These are phyloP conservation scores for Thelonectria olida DNA, from an alignment of 2,329 filamentous ascomycete genomes.

Conservation along the genomic window DNA sequence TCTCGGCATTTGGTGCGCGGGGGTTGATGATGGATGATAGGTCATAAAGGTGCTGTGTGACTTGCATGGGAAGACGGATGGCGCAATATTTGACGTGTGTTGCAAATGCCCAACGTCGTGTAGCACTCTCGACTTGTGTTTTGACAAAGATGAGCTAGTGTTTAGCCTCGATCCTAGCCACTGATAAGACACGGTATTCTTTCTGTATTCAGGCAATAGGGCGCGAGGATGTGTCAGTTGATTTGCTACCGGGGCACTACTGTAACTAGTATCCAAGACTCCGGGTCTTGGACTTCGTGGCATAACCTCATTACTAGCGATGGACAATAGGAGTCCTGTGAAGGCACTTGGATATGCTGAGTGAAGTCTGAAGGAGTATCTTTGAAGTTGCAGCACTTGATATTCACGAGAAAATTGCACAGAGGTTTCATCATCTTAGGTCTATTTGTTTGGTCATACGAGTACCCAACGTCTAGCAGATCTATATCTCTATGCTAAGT, in stretches of 20 bases:
- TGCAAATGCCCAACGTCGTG: slow-evolving; percentile 25
- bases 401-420: too few species aligned
- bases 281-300: neutral
- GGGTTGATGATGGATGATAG: neutral
- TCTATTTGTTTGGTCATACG: too few species aligned
- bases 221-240: neutral
- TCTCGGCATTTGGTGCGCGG: slow-evolving; percentile 10
- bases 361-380: too few species aligned
- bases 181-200: neutral
- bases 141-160: slow-evolving; percentile 4
- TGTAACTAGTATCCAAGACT: neutral
- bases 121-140: neutral
- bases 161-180: neutral
- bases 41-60: neutral
- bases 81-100: slow-evolving; percentile 30
- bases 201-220: neutral
- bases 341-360: too few species aligned
- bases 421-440: neutral
- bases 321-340: neutral
- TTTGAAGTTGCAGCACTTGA: too few species aligned
- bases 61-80: slow-evolving; percentile 17
- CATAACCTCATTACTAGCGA: neutral
- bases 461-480: too few species aligned
- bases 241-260: neutral
- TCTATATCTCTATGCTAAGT: too few species aligned